Evolutionary conservation across 2,329 filamentous ascomycete genomes (phyloP).

Genomic region (Trichothecium roseum): DNA sequence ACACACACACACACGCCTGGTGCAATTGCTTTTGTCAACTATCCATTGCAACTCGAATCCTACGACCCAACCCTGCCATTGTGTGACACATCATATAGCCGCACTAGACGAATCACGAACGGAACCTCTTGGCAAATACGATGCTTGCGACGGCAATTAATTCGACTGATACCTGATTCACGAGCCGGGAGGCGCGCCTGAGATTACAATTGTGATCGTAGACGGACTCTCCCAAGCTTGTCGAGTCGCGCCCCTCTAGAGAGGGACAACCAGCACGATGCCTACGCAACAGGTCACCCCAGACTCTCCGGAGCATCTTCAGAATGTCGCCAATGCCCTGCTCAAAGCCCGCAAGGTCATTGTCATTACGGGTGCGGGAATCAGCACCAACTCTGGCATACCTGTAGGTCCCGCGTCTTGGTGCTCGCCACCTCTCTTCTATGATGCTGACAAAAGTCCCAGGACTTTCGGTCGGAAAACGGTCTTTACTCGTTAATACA

Average conservation of each 20-base stretch:
- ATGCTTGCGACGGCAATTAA: not conserved
- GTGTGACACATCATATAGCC: no score
- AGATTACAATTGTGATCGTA: not conserved
- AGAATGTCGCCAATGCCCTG: slow-evolving; percentile 53
- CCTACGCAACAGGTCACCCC: slow-evolving; percentile 46
- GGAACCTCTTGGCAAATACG: not conserved
- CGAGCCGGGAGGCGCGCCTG: not conserved
- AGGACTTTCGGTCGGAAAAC: slow-evolving; percentile 66
- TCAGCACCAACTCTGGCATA: slow-evolving; percentile 67
- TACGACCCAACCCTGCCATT: no score
- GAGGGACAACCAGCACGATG: slow-evolving; percentile 30
- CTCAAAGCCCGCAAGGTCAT: slow-evolving; percentile 59
- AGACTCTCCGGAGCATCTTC: slow-evolving; percentile 42
- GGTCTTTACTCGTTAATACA: slow-evolving; percentile 65
- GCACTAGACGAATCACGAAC: no score
- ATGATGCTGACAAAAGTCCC: slow-evolving; percentile 8
- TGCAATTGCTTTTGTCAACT: no score
- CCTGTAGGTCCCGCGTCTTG: slow-evolving; percentile 35
- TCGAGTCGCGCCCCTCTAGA: no score
- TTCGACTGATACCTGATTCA: not conserved
- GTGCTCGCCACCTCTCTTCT: not conserved
- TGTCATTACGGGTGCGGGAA: slow-evolving; percentile 62
- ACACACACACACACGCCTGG: no score
- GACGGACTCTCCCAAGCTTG: not conserved
- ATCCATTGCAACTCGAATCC: no score